These are phyloP conservation scores for Penicillium salamii DNA, from an alignment of 495 filamentous ascomycete species.

Conservation along the genomic window DNA sequence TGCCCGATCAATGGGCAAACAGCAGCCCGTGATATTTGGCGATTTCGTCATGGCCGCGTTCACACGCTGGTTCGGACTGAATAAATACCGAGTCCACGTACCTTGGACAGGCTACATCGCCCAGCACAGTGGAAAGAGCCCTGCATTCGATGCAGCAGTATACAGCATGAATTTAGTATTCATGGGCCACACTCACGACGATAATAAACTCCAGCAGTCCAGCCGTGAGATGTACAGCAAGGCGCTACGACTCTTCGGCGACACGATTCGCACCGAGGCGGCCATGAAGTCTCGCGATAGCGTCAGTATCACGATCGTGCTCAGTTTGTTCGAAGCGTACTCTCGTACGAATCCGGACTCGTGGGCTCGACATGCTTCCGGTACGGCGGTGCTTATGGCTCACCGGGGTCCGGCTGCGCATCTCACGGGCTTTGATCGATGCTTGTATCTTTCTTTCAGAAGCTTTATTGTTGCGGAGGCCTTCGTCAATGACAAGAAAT, in stretches of 20 bases:
- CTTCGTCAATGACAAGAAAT: conserved; percentile 19
- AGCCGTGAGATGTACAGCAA: conserved; percentile 30
- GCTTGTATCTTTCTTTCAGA: conserved; percentile 28
- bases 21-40: conserved; percentile 25
- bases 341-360: conserved; percentile 25
- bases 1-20: conserved; percentile 16
- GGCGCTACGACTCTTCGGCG: conserved; percentile 28
- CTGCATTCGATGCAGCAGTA: conserved; percentile 21
- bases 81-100: conserved; percentile 20
- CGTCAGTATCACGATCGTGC: conserved; percentile 24
- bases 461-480: conserved; percentile 28
- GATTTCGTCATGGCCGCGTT: conserved; percentile 23
- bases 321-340: conserved; percentile 32
- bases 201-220: conserved; percentile 16
- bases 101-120: conserved; percentile 25
- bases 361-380: conserved; percentile 32
- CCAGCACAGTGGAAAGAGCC: conserved; percentile 15
- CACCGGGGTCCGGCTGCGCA: conserved; percentile 29
- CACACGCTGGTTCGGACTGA: conserved; percentile 23
- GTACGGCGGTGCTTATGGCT: conserved; percentile 26
- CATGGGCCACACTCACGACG: conserved; percentile 15
- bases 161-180: conserved; percentile 20
- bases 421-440: conserved; percentile 24
- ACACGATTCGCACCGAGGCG: conserved; percentile 17
- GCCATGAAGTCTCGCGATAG: conserved; percentile 22